phyloP scores from a whole-genome alignment of 345 rosid genomes.

The Citrus sp. region DNA sequence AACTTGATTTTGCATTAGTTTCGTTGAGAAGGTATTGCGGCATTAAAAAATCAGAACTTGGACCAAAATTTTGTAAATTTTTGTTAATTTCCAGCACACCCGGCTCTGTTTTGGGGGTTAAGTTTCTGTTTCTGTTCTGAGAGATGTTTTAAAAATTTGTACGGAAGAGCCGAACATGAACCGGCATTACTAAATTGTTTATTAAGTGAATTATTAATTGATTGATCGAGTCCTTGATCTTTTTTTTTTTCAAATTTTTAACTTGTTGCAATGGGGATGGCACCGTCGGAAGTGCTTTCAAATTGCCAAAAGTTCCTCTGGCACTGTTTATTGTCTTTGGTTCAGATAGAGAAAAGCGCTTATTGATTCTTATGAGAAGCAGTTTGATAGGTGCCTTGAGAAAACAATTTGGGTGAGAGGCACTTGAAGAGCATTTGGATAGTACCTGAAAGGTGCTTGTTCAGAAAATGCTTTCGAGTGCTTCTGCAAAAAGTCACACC shows the following conservation, averaged over 20 bases:
- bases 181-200: not conserved
- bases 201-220: not conserved
- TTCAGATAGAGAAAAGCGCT: not conserved
- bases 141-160: not conserved
- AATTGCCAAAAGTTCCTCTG: not conserved
- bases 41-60: not conserved
- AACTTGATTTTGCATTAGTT: not conserved
- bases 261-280: not conserved
- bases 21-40: not conserved
- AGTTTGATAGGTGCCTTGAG: not conserved
- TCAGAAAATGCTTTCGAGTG: not conserved
- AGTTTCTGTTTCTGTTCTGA: not conserved
- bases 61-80: not conserved
- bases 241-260: not conserved
- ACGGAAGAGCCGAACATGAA: not conserved
- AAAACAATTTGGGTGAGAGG: not conserved
- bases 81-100: not conserved
- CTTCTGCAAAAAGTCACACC: not conserved
- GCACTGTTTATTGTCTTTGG: not conserved
- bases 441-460: not conserved
- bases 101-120: not conserved
- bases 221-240: not conserved
- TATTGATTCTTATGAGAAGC: not conserved
- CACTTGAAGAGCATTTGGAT: not conserved
- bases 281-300: not conserved